Evolutionary conservation across 306 rosid genomes (phyloP).

Genomic region (Geum urbanum): DNA sequence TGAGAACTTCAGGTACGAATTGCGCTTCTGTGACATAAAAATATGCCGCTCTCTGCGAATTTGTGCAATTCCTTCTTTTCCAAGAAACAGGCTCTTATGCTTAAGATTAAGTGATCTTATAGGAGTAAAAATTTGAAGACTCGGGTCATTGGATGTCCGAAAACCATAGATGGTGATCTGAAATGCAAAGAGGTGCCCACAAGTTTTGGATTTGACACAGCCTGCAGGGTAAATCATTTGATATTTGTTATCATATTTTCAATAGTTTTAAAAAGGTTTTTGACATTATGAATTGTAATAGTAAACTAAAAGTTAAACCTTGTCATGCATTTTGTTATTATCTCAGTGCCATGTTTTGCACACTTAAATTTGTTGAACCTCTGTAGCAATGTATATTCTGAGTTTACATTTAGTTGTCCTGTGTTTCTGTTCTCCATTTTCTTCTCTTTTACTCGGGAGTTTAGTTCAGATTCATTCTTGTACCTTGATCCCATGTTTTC

Average conservation of each 20-base stretch:
- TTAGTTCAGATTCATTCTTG: not conserved
- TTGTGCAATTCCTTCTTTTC: not conserved
- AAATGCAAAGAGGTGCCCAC: constrained; percentile 89
- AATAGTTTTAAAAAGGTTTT: not conserved
- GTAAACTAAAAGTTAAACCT: not conserved
- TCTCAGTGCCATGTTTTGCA: not conserved
- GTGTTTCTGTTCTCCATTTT: not conserved
- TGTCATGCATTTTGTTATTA: not conserved
- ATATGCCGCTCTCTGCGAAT: not conserved
- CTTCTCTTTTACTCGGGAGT: not conserved
- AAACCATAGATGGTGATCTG: constrained; percentile 89
- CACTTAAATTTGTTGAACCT: not conserved
- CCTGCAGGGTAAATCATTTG: constrained; percentile 65
- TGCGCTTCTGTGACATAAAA: no score
- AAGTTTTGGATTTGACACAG: constrained; percentile 92
- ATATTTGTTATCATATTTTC: not conserved
- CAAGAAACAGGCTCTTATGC: not conserved
- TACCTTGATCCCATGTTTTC: not conserved
- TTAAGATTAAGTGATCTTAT: not conserved
- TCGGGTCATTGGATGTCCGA: constrained; percentile 82
- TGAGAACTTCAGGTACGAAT: constrained; percentile 69
- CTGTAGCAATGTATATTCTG: not conserved
- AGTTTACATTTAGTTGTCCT: not conserved
- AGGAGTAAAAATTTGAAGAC: constrained; percentile 76
- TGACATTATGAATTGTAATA: not conserved